Base-by-base conservation (phyloP, 192 early-diverging fungal genomes). In the Backusella australiensis region DNA sequence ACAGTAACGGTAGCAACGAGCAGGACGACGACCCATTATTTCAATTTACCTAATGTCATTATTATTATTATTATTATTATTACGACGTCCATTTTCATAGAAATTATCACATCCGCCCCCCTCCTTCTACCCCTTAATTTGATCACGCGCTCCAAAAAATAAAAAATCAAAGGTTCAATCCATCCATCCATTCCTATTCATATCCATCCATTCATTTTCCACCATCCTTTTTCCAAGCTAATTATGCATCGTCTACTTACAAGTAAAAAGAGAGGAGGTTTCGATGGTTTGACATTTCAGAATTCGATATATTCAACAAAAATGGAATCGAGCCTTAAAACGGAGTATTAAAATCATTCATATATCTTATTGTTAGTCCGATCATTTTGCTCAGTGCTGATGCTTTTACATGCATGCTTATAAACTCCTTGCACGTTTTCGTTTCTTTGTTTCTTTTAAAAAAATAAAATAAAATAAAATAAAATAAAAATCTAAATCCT, bases 1-100 rank as follows among this genome's bases (percentile, higher is more conserved):
- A 89, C 95, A 96, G 90, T 99, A 99, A 82, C 97, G 90, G 89
- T 97, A 98, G 90, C 97, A 98, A 78, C 95, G 92, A 89, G 97
- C 95, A 82, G 97, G 97, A 95, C 97, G 96, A 80, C 97, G 96
- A 95, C 95, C 97, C 97, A 98, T 96, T 66, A 39, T 65, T 53
- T 63, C 19, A 9, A 17, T 35, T 12, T 44, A 32, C 17, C 53
- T 59, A 32, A 32, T 32, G 2, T 3, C 32, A 32, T 32, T 32
- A 32, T 32, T 32, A 32, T 32, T 32, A 3, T 32, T 32, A 32
- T 32, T 32, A 32, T 29, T 29, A 29, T 29, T 29, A 29, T 1
- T 29, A n/a, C n/a, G n/a, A n/a, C 6, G 6, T 23, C 17, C 8
- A 59, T 23, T 59, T 11, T 23, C n/a, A 11, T 11, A 12, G 8